Conservation (phyloP, 2,329 filamentous ascomycete genomes). For the Claviceps sp. region DNA sequence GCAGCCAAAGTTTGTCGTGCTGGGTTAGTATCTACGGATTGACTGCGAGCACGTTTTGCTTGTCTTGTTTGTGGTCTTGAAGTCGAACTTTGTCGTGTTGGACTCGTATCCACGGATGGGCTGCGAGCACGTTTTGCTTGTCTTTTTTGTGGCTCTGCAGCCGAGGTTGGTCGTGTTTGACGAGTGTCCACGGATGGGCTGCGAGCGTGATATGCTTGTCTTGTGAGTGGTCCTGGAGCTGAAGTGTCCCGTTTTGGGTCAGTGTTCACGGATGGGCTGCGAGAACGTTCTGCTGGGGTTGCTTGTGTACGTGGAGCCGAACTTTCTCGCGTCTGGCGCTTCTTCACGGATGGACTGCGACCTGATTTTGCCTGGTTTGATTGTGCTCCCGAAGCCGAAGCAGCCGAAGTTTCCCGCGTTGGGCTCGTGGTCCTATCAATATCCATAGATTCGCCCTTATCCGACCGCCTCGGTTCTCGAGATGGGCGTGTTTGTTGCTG, state of each 20-base stretch:
- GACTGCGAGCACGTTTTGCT: no score
- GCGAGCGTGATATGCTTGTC: neutral
- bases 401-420: no score
- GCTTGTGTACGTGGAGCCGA: neutral
- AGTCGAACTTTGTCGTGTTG: no score
- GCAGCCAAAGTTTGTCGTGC: no score
- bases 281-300: neutral
- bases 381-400: no score
- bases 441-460: constrained; percentile 1
- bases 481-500: neutral
- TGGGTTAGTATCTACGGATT: no score
- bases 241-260: neutral
- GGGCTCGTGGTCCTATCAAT: neutral
- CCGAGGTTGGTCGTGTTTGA: neutral
- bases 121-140: neutral
- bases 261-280: neutral
- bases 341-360: no score
- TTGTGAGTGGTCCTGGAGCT: neutral
- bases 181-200: neutral
- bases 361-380: no score
- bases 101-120: no score
- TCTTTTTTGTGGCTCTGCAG: neutral
- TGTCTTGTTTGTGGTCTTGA: no score
- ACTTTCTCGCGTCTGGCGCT: neutral
- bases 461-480: neutral